Percentiles rank a stretch among this genome's conserved stretches.
Conservation (phyloP, 139 green algal genomes). For the Auxenochlorella protothecoides region DNA sequence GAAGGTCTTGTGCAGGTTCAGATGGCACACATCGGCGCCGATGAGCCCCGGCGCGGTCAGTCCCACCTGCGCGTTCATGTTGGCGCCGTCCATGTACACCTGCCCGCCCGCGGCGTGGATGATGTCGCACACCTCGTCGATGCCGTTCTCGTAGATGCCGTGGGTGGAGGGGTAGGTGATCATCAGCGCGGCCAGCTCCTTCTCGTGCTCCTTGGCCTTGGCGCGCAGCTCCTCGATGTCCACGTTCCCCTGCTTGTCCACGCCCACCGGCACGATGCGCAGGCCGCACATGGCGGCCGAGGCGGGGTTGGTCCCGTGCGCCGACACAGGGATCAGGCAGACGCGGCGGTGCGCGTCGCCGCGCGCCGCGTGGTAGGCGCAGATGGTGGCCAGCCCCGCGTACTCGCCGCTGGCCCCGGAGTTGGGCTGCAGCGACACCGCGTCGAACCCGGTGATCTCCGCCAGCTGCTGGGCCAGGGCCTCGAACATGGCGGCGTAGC, state of each 20-base stretch:
- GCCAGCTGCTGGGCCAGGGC: slow-evolving; percentile 85
- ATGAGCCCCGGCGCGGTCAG: slow-evolving; percentile 95
- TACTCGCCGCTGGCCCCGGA: slow-evolving; percentile 92
- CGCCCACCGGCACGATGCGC: slow-evolving; percentile 83
- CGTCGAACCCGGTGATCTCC: slow-evolving; percentile 96
- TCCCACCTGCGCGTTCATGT: slow-evolving; percentile 99
- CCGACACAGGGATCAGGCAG: slow-evolving; percentile 97
- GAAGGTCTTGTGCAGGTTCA: slow-evolving; percentile 99
- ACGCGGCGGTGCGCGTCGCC: slow-evolving; percentile 83
- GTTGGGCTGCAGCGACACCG: slow-evolving; percentile 96
- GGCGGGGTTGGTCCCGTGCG: slow-evolving; percentile 97
- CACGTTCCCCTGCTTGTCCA: slow-evolving; percentile 82
- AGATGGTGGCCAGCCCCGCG: slow-evolving; percentile 96
- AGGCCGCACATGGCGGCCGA: slow-evolving; percentile 95
- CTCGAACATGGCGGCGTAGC: slow-evolving; percentile 93
- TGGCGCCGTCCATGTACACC: slow-evolving; percentile 99
- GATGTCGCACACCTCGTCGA: slow-evolving; percentile 92
- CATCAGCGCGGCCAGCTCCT: slow-evolving; percentile 96
- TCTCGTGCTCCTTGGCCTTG: slow-evolving; percentile 76
- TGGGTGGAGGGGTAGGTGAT: slow-evolving; percentile 98
- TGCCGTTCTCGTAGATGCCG: slow-evolving; percentile 95
- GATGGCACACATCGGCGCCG: slow-evolving; percentile 97
- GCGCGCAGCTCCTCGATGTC: slow-evolving; percentile 83
- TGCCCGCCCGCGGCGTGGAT: slow-evolving; percentile 88
- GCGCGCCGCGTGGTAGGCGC: slow-evolving; percentile 80